A percentile compares a stretch with the other conserved stretches of the same genome.
Evolutionary conservation across 257 asterid genomes (phyloP).

Genomic region (Rhazya stricta): DNA sequence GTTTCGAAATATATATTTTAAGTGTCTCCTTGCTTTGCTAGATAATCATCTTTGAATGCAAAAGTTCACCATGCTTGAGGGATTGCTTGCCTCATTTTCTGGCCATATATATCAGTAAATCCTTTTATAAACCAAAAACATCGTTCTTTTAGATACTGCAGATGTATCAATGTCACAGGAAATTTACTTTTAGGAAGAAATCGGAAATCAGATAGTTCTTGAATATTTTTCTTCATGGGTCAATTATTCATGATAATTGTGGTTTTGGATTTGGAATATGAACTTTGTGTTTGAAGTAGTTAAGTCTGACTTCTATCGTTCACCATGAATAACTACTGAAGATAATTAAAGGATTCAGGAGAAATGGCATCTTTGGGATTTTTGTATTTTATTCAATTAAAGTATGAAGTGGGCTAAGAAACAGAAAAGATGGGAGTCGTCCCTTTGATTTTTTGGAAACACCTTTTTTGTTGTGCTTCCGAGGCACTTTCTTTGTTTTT

Average conservation of each 20-base stretch:
- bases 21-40: background rate
- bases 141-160: background rate
- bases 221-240: background rate
- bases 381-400: background rate
- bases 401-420: background rate
- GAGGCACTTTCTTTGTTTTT: background rate
- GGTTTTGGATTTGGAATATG: background rate
- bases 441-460: background rate
- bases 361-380: background rate
- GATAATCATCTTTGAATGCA: background rate
- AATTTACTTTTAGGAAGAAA: background rate
- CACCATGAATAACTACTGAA: background rate
- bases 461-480: background rate
- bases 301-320: background rate
- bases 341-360: background rate
- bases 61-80: background rate
- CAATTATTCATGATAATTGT: background rate
- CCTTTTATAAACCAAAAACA: background rate
- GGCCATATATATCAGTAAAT: background rate
- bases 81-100: background rate
- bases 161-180: background rate
- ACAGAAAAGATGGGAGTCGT: background rate
- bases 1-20: constrained; percentile 7
- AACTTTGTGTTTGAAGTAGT: background rate
- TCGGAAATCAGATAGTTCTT: background rate